Evolutionary conservation across 2,329 filamentous ascomycete species (phyloP).

Genomic region (Sporothrix sp.): DNA sequence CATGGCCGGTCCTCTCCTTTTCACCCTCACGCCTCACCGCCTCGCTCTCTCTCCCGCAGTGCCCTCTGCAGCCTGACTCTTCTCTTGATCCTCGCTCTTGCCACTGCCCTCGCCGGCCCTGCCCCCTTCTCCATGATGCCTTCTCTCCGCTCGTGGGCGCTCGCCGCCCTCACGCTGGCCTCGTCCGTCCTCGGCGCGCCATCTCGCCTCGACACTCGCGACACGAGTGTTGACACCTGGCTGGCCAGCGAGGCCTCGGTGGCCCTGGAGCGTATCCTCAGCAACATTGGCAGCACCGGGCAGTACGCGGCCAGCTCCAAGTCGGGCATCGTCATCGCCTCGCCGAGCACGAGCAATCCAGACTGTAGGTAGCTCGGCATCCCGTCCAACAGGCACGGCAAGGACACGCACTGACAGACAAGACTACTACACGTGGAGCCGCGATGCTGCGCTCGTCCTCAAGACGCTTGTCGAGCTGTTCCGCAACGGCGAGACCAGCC

Average conservation of each 20-base stretch:
- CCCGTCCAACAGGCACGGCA: too few relatives aligned
- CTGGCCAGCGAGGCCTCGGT: constrained; percentile 42
- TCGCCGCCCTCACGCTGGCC: constrained; percentile 7
- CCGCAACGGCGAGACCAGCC: constrained; percentile 28
- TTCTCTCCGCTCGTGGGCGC: constrained; percentile 8
- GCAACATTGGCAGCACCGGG: constrained; percentile 49
- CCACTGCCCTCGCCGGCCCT: background rate
- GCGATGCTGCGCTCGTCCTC: constrained; percentile 62
- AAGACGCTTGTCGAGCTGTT: constrained; percentile 61
- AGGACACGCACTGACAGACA: background rate
- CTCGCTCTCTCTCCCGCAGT: background rate
- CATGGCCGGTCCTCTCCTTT: background rate
- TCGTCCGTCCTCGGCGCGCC: constrained; percentile 8
- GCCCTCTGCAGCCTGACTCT: background rate
- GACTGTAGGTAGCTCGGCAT: constrained; percentile 46
- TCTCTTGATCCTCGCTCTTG: background rate
- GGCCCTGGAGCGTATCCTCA: constrained; percentile 42
- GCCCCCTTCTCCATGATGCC: constrained; percentile 1
- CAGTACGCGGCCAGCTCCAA: constrained; percentile 38
- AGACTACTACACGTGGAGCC: constrained; percentile 68
- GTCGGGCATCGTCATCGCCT: constrained; percentile 46
- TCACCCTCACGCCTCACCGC: background rate
- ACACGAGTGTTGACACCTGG: constrained; percentile 35
- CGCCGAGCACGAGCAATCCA: constrained; percentile 43
- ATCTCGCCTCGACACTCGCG: background rate